phyloP scores from a whole-genome alignment of 140 eudicot genomes.

The Bidens hawaiensis region DNA sequence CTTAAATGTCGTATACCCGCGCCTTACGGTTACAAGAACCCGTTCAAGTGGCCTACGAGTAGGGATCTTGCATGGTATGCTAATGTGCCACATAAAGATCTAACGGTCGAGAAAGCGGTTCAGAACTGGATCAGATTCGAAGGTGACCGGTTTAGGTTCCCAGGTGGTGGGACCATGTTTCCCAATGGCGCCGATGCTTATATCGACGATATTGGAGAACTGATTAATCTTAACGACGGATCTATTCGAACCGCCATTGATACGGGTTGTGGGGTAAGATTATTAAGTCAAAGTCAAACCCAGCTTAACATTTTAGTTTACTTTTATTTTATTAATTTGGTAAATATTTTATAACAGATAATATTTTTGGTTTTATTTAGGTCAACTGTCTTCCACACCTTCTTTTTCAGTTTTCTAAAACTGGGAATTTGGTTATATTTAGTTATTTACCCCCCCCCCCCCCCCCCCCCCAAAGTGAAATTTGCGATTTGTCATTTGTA shows the following conservation, averaged over 20 bases:
- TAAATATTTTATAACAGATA: slow-evolving; percentile 1
- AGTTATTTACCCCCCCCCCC: too few species aligned
- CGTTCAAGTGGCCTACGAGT: slow-evolving; percentile 92
- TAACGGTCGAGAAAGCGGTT: slow-evolving; percentile 94
- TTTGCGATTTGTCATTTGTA: too few species aligned
- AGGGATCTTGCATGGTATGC: slow-evolving; percentile 91
- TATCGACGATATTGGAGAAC: slow-evolving; percentile 72
- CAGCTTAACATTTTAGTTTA: slow-evolving; percentile 4
- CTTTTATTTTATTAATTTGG: neutral
- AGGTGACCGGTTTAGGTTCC: slow-evolving; percentile 90
- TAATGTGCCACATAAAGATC: slow-evolving; percentile 85
- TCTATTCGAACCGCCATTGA: slow-evolving; percentile 95
- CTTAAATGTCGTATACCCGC: slow-evolving; percentile 88
- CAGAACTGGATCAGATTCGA: slow-evolving; percentile 95
- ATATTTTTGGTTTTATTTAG: slow-evolving; percentile 19
- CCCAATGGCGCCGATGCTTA: slow-evolving; percentile 85
- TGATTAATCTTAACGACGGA: slow-evolving; percentile 76
- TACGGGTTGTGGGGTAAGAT: slow-evolving; percentile 97
- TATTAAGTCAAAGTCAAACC: neutral
- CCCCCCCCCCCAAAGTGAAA: too few species aligned
- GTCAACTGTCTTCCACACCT: slow-evolving; percentile 17
- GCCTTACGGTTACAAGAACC: slow-evolving; percentile 74
- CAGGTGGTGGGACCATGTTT: slow-evolving; percentile 96
- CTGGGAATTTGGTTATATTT: neutral
- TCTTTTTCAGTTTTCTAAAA: neutral